phyloP scores from a whole-genome alignment of 441 rosid species.

The Croton setiger region DNA sequence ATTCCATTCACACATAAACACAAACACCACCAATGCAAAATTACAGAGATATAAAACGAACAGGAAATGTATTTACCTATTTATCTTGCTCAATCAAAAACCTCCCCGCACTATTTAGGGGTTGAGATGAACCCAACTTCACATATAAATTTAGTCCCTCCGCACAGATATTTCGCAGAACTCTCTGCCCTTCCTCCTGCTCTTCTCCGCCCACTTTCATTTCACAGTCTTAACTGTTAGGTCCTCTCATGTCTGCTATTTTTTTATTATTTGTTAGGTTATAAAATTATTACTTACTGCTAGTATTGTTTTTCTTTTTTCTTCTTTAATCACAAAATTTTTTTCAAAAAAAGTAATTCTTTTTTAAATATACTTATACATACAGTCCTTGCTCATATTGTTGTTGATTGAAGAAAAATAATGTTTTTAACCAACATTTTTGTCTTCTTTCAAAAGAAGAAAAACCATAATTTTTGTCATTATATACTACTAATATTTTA shows the following conservation, averaged over 20 bases:
- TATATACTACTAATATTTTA: too few relatives aligned
- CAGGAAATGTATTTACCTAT: slow-evolving; percentile 8
- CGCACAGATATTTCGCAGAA: slow-evolving; percentile 14
- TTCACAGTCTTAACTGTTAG: slow-evolving; percentile 3
- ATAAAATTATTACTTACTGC: too few relatives aligned
- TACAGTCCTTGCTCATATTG: too few relatives aligned
- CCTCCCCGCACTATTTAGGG: slow-evolving; percentile 18
- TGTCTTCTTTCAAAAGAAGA: too few relatives aligned
- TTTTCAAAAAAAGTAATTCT: background rate
- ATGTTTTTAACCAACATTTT: too few relatives aligned
- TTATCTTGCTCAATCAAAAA: background rate
- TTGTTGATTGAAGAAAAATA: too few relatives aligned
- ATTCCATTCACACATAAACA: slow-evolving; percentile 51
- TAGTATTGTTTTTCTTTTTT: too few relatives aligned
- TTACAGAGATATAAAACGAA: background rate
- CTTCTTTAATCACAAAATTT: background rate
- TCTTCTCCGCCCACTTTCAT: background rate
- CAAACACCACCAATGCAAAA: background rate
- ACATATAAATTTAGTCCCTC: background rate
- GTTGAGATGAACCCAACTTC: slow-evolving; percentile 14
- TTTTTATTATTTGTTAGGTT: background rate
- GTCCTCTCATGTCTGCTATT: slow-evolving; percentile 2
- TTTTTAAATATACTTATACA: too few relatives aligned
- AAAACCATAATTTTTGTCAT: too few relatives aligned
- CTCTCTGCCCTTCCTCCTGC: slow-evolving; percentile 4